Conservation (phyloP, 2,329 filamentous ascomycete species). For the Capronia epimyces region DNA sequence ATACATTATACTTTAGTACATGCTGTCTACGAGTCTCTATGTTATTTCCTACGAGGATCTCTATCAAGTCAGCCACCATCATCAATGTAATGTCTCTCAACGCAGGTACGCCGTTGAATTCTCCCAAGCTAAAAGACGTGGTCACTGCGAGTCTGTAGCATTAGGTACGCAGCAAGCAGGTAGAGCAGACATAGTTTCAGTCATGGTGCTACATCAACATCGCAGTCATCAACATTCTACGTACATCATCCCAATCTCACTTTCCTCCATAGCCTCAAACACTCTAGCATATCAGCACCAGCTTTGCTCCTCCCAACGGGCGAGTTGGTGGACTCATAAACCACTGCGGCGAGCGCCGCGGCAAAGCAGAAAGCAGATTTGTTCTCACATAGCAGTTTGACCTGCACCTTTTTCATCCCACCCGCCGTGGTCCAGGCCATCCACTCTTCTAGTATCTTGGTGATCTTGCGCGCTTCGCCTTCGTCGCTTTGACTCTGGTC, state of each 20-base stretch:
- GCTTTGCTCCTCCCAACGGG: slow-evolving; percentile 19
- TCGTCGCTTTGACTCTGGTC: slow-evolving; percentile 19
- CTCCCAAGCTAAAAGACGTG: no score
- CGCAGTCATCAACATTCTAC: not conserved
- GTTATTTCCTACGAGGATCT: no score
- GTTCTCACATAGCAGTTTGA: slow-evolving; percentile 25
- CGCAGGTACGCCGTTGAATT: no score
- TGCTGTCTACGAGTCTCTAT: no score
- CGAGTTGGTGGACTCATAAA: slow-evolving; percentile 23
- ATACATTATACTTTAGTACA: no score
- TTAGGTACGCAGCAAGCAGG: no score
- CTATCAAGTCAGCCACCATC: no score
- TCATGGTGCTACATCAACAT: not conserved
- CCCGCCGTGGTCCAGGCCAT: slow-evolving; percentile 28
- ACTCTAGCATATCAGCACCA: slow-evolving; percentile 32
- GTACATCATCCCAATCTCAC: slow-evolving; percentile 30
- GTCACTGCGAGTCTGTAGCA: no score
- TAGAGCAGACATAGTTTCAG: not conserved
- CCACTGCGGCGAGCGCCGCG: slow-evolving; percentile 27
- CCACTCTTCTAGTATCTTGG: slow-evolving; percentile 31
- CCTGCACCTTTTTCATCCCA: slow-evolving; percentile 31
- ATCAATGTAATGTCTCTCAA: no score
- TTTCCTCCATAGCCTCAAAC: slow-evolving; percentile 32
- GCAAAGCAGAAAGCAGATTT: slow-evolving; percentile 31
- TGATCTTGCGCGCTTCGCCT: slow-evolving; percentile 24